Percentiles rank a stretch among this genome's conserved stretches.
Conservation (phyloP, 805 yeast species). For the Monosporozyma yasuniensis region DNA sequence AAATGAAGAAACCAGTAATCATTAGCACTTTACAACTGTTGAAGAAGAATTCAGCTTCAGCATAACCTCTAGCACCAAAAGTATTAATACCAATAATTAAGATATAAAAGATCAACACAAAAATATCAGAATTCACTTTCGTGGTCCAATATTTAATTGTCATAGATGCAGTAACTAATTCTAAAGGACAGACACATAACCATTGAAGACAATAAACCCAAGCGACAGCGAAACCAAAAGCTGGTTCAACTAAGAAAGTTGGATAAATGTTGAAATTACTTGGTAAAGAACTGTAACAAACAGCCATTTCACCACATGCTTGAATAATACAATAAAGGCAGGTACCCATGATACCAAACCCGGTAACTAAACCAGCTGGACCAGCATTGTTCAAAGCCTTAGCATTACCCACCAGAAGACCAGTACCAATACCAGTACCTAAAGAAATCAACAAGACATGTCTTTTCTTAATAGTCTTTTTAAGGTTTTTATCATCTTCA, state of each 20-base stretch:
- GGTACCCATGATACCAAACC: conserved; percentile 47
- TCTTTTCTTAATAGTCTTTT: conserved; percentile 30
- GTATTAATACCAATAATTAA: conserved; percentile 40
- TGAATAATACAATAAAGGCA: conserved; percentile 52
- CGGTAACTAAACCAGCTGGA: conserved; percentile 43
- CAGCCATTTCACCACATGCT: conserved; percentile 59
- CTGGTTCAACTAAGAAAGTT: conserved; percentile 45
- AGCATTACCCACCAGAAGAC: conserved; percentile 52
- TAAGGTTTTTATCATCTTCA: conserved; percentile 23
- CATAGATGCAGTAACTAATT: conserved; percentile 55
- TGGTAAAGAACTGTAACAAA: conserved; percentile 44
- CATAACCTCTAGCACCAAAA: conserved; percentile 45
- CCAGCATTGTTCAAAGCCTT: conserved; percentile 38
- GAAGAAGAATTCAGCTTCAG: conserved; percentile 57
- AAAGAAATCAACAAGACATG: conserved; percentile 71
- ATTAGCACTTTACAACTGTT: conserved; percentile 57
- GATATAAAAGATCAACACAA: conserved; percentile 44
- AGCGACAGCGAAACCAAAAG: conserved; percentile 50
- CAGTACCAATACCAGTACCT: conserved; percentile 82
- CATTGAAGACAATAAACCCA: conserved; percentile 59
- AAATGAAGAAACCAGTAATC: conserved; percentile 46
- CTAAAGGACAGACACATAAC: conserved; percentile 53
- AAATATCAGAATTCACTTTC: conserved; percentile 46
- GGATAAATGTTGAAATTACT: conserved; percentile 60
- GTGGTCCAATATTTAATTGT: conserved; percentile 53